These are phyloP conservation scores for Arachnopeziza araneosa DNA, from an alignment of 2,329 filamentous ascomycete species.

Conservation along the genomic window DNA sequence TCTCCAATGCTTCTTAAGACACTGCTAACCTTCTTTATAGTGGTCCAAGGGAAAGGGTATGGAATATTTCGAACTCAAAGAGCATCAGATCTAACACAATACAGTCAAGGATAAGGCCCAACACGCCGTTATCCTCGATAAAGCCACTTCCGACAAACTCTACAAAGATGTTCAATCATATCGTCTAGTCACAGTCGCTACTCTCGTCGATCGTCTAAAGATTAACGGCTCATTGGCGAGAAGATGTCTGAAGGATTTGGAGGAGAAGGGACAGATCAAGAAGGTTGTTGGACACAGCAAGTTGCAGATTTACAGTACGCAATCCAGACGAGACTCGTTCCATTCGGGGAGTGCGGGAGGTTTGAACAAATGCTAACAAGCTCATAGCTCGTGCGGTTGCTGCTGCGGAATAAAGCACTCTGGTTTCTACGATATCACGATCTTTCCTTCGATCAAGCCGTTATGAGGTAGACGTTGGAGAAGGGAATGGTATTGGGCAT, in stretches of 20 bases:
- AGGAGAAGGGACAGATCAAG: constrained; percentile 98
- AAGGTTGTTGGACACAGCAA: constrained; percentile 94
- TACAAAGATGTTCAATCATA: constrained; percentile 99
- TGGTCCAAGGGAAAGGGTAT: constrained; percentile 60
- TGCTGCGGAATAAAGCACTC: constrained; percentile 38
- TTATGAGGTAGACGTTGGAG: constrained; percentile 20
- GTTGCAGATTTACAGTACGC: constrained; percentile 95
- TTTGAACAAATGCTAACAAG: constrained; percentile 28
- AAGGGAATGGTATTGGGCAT: constrained; percentile 29
- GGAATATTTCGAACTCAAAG: constrained; percentile 23
- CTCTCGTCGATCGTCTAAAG: constrained; percentile 99
- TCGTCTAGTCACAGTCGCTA: constrained; percentile 97
- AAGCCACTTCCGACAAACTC: constrained; percentile 94
- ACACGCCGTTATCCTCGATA: constrained; percentile 98
- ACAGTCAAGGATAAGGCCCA: constrained; percentile 99
- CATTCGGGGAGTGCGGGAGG: neutral
- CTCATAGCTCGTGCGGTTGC: constrained; percentile 54
- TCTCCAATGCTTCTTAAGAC: neutral
- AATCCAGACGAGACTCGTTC: neutral
- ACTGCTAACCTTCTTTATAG: constrained; percentile 9
- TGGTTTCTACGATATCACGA: constrained; percentile 28
- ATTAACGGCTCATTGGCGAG: constrained; percentile 98
- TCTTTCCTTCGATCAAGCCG: constrained; percentile 25
- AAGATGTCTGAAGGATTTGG: constrained; percentile 81
- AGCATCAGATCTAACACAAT: constrained; percentile 28